These are phyloP conservation scores for Escallonia herrerae DNA, from an alignment of 129 eudicot genomes.

Conservation along the genomic window DNA sequence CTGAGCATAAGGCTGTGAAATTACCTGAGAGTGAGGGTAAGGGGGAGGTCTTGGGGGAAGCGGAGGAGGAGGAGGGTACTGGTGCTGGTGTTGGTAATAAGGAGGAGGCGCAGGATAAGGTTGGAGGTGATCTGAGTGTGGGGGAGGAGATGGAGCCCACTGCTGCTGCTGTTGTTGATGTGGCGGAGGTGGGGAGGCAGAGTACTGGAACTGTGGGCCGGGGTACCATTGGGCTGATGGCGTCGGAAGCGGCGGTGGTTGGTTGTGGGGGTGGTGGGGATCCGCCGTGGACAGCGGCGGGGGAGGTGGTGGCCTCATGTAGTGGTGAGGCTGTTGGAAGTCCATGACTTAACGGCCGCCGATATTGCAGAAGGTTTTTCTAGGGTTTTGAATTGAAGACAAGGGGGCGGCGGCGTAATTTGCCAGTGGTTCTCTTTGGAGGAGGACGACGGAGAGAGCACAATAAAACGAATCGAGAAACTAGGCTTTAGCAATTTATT, in stretches of 20 bases:
- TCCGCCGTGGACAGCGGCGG: conserved; percentile 6
- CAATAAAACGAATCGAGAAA: background rate
- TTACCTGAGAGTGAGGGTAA: conserved; percentile 31
- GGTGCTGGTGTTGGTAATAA: conserved; percentile 24
- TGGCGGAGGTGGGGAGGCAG: conserved; percentile 36
- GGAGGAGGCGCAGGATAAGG: conserved; percentile 39
- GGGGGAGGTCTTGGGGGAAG: conserved; percentile 39
- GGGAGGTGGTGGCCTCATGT: conserved; percentile 64
- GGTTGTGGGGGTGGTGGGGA: background rate
- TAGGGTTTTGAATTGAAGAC: too few relatives aligned
- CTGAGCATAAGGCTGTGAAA: conserved; percentile 33
- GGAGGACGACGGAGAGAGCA: background rate
- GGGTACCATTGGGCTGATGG: conserved; percentile 44
- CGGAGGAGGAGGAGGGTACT: conserved; percentile 36
- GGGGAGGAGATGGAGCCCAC: conserved; percentile 41
- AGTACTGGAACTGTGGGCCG: conserved; percentile 12
- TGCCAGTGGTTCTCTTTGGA: conserved; percentile 2
- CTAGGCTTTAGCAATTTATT: too few relatives aligned
- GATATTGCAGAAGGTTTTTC: too few relatives aligned
- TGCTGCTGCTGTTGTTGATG: too few relatives aligned
- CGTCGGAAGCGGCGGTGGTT: conserved; percentile 26
- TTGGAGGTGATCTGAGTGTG: conserved; percentile 36
- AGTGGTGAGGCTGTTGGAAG: conserved; percentile 39
- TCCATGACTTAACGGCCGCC: too few relatives aligned
- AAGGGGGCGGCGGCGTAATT: conserved; percentile 8